Base-by-base conservation (phyloP, 2,329 filamentous ascomycete species). In the Paecilomyces formosus region DNA sequence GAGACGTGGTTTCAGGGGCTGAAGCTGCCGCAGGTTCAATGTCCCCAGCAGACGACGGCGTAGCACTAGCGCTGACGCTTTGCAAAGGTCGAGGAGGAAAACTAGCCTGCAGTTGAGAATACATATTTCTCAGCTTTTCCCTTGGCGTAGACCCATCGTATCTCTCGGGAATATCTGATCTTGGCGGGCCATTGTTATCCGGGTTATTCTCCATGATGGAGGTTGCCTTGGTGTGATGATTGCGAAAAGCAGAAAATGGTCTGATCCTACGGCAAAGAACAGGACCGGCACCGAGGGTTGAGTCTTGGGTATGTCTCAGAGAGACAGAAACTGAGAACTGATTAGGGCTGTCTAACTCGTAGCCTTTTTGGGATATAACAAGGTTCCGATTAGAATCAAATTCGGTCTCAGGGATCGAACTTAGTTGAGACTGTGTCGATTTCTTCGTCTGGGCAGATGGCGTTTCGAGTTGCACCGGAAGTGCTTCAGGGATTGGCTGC, bases 31-130 rank as follows among this genome's bases (percentile, higher is more conserved):
- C 65, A 52, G 74, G 64, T 35, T 76, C 72, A 33, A 77, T 74
- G 65, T 76, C 74, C 6, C 69, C 73, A 3, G 70, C 67, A 30
- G 74, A 76, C n/a, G 75, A 76, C n/a, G 75, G 73, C 5, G 74
- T 76, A n/a, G 60, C 67, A 26, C 71, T 73, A n/a, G 63, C 58
- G 53, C 66, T 66, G n/a, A 59, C 59, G 50, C 57, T 62, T 55
- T 66, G 65, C 22, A 63, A 56, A 24, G 65, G 54, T 8, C 45
- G 57, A 26, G 62, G 33, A 50, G 58, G 61, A n/a, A 56, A 55
- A 54, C 62, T 67, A 26, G 67, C 66, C n/a, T 62, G 63, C 31
- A 72, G 58, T 35, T 67, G 64, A 21, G 66, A 70, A 59, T 71
- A 66, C 12, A 66, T 61, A 56, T 69, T 72, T 53, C 56, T 63